phyloP scores from a whole-genome alignment of 2,329 filamentous ascomycete genomes.

The Aspergillus sp. region DNA sequence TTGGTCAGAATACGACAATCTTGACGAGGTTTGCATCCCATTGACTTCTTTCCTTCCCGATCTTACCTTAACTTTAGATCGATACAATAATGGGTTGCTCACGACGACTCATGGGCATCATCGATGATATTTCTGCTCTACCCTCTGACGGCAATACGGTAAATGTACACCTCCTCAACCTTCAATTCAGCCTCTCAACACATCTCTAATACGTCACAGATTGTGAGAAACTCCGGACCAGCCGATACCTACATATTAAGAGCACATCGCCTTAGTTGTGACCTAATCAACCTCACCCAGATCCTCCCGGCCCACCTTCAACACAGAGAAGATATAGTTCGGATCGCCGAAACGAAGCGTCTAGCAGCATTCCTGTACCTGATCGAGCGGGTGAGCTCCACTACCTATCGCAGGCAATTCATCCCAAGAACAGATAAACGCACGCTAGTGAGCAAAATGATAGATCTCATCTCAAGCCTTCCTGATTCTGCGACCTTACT shows the following conservation, averaged over 20 bases:
- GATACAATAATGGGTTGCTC: constrained; percentile 37
- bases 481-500: constrained; percentile 25
- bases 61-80: constrained; percentile 21
- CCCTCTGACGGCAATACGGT: neutral
- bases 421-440: constrained; percentile 16
- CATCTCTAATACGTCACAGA: too few relatives aligned
- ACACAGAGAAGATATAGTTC: constrained; percentile 22
- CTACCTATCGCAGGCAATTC: neutral
- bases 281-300: constrained; percentile 18
- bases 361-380: constrained; percentile 34
- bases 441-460: constrained; percentile 21
- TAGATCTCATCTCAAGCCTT: constrained; percentile 23
- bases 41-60: neutral
- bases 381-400: constrained; percentile 12
- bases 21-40: constrained; percentile 26
- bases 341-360: constrained; percentile 33
- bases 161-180: neutral
- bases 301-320: constrained; percentile 20
- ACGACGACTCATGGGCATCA: constrained; percentile 30
- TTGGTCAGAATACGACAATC: constrained; percentile 28
- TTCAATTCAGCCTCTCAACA: too few relatives aligned
- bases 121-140: constrained; percentile 27
- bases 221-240: neutral
- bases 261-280: constrained; percentile 5
- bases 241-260: neutral